A percentile compares a stretch with the other conserved stretches of the same genome.
phyloP scores from a whole-genome alignment of 805 yeast genomes.

The Torulaspora quercuum region DNA sequence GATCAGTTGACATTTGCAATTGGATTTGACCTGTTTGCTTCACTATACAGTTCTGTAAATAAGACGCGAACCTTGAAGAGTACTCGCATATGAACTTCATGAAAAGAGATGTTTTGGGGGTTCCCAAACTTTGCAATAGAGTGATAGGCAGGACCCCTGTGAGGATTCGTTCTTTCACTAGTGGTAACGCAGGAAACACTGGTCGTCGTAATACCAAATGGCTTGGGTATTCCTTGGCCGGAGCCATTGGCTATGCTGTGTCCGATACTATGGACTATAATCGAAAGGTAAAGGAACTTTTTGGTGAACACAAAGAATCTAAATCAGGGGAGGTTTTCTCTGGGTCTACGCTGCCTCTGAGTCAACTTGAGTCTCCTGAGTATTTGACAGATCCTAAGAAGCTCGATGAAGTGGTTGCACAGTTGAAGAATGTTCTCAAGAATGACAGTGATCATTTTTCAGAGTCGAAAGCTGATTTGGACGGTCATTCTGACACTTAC shows the following conservation, averaged over 20 bases:
- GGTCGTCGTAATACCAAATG: slow-evolving; percentile 1
- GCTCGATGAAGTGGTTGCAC: slow-evolving; percentile 40
- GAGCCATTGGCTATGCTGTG: slow-evolving; percentile 14
- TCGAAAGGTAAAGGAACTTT: slow-evolving; percentile 5
- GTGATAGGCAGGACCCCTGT: not conserved
- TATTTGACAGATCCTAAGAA: slow-evolving; percentile 40
- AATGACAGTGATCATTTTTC: slow-evolving; percentile 36
- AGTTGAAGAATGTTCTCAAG: slow-evolving; percentile 42
- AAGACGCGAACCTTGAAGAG: no score
- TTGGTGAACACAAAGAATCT: no score
- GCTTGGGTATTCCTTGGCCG: slow-evolving; percentile 13
- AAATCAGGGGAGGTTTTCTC: not conserved
- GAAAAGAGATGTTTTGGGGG: slow-evolving; percentile 1
- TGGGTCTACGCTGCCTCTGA: slow-evolving; percentile 19
- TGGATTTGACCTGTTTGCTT: no score
- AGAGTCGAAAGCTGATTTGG: slow-evolving; percentile 40
- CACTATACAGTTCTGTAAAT: no score
- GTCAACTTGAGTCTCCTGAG: slow-evolving; percentile 22
- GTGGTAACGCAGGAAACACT: not conserved
- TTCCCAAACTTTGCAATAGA: slow-evolving; percentile 1
- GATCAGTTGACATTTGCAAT: no score
- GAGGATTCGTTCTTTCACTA: not conserved
- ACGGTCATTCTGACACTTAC: slow-evolving; percentile 56
- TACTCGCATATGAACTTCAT: no score
- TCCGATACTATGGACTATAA: slow-evolving; percentile 7